These are phyloP conservation scores for Solanum chilense DNA, from an alignment of 257 asterid genomes.

Conservation along the genomic window DNA sequence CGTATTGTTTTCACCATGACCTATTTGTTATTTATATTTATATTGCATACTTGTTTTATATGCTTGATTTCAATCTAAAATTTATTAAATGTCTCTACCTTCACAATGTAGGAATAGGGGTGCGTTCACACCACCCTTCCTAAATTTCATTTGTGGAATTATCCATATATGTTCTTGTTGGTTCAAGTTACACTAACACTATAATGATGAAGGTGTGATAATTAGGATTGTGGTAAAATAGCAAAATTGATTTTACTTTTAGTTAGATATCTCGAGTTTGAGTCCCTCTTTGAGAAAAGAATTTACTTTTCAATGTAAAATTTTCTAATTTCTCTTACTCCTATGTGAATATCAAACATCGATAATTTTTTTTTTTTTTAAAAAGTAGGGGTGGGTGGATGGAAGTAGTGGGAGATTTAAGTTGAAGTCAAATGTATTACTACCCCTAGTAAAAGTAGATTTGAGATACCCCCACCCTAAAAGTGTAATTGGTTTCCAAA, in stretches of 20 bases:
- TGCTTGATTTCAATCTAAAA: too few species aligned
- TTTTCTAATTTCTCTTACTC: rapidly evolving
- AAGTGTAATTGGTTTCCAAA: neutral
- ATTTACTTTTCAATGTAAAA: too few species aligned
- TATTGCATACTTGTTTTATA: neutral
- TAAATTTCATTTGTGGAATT: neutral
- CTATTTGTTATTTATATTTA: neutral
- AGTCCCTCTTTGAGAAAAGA: too few species aligned
- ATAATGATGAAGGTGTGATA: too few species aligned
- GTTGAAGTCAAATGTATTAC: neutral
- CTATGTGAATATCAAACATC: too few species aligned
- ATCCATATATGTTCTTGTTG: neutral
- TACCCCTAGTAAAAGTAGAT: neutral
- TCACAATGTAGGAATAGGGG: neutral
- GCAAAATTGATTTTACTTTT: too few species aligned
- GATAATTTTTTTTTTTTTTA: too few species aligned
- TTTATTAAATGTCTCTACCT: neutral
- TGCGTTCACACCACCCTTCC: neutral
- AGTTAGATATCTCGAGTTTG: rapidly evolving
- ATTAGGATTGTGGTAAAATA: too few species aligned
- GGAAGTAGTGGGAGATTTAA: too few species aligned
- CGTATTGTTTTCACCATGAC: too few species aligned
- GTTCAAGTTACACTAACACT: neutral
- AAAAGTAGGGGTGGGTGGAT: too few species aligned
- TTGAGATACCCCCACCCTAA: neutral